Evolutionary conservation across 139 green algal species (phyloP).

Genomic region (Monoraphidium neglectum): DNA sequence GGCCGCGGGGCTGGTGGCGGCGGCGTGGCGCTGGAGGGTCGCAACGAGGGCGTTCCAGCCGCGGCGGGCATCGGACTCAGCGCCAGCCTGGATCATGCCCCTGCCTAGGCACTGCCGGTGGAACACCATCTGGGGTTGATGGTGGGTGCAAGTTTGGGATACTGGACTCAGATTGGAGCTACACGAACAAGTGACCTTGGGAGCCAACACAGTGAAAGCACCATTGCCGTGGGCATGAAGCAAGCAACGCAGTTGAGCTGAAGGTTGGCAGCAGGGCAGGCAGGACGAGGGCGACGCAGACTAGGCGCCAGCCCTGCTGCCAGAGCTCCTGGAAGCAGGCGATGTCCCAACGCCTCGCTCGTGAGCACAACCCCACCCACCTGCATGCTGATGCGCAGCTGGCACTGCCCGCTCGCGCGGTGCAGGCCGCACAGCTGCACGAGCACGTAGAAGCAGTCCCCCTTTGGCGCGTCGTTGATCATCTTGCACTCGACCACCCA

Average conservation of each 20-base stretch:
- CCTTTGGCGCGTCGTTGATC: conserved; percentile 30
- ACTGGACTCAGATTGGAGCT: too few relatives aligned
- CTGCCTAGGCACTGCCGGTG: neutral
- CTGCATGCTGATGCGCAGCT: conserved; percentile 24
- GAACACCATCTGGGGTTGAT: neutral
- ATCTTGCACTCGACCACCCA: conserved; percentile 12
- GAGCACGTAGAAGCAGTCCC: conserved; percentile 22
- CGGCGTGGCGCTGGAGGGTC: conserved; percentile 5
- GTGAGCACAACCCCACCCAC: neutral
- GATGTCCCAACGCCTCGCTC: neutral
- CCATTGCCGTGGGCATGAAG: too few relatives aligned
- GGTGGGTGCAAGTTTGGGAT: too few relatives aligned
- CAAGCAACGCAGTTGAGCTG: too few relatives aligned
- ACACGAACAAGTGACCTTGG: too few relatives aligned
- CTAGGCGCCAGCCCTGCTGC: too few relatives aligned
- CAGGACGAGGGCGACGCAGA: neutral
- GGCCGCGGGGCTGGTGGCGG: neutral
- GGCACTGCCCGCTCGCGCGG: conserved; percentile 1
- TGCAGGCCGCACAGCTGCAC: conserved; percentile 18
- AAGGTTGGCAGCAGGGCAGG: neutral
- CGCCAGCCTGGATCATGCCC: conserved; percentile 21
- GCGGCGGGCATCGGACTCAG: conserved; percentile 14
- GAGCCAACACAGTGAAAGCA: too few relatives aligned
- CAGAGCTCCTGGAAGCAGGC: too few relatives aligned
- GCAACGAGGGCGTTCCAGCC: conserved; percentile 2